These are phyloP conservation scores for Daldinia sp. DNA, from an alignment of 2,329 filamentous ascomycete species.

Conservation along the genomic window DNA sequence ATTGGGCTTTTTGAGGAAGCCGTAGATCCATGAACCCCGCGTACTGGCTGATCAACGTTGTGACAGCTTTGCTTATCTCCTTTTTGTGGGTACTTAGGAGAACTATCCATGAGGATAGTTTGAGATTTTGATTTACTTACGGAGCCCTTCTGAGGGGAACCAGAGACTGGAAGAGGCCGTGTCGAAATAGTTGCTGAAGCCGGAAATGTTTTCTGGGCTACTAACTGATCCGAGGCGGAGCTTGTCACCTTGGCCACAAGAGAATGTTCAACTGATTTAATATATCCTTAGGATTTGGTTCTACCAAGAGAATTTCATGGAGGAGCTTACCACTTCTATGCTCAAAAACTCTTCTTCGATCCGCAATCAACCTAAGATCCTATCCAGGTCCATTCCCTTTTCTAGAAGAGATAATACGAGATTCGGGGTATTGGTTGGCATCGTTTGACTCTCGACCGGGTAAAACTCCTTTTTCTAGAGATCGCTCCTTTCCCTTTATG, in stretches of 20 bases:
- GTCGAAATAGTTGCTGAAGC: slow-evolving; percentile 16
- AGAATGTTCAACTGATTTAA: slow-evolving; percentile 36
- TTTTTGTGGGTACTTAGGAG: slow-evolving; percentile 10
- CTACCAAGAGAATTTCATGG: background rate
- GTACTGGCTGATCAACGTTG: background rate
- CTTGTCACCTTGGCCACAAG: slow-evolving; percentile 23
- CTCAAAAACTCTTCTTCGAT: slow-evolving; percentile 53
- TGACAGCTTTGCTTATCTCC: slow-evolving; percentile 5
- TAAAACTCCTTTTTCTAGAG: background rate
- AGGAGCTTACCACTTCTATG: slow-evolving; percentile 45
- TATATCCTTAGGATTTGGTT: background rate
- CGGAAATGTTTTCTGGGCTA: slow-evolving; percentile 8
- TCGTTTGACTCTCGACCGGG: background rate
- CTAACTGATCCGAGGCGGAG: slow-evolving; percentile 16
- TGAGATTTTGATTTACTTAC: slow-evolving; percentile 25
- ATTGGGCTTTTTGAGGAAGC: slow-evolving; percentile 13
- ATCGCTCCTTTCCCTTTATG: background rate
- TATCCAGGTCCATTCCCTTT: slow-evolving; percentile 42
- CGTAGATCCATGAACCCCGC: background rate
- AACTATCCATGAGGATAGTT: slow-evolving; percentile 13
- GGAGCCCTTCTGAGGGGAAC: slow-evolving; percentile 26
- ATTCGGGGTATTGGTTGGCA: slow-evolving; percentile 1
- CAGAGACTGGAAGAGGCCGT: slow-evolving; percentile 22
- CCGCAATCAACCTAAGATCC: slow-evolving; percentile 49
- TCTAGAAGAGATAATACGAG: slow-evolving; percentile 31